Evolutionary conservation across 208 protist genomes (phyloP).

Genomic region (Wallacemonas sp.): DNA sequence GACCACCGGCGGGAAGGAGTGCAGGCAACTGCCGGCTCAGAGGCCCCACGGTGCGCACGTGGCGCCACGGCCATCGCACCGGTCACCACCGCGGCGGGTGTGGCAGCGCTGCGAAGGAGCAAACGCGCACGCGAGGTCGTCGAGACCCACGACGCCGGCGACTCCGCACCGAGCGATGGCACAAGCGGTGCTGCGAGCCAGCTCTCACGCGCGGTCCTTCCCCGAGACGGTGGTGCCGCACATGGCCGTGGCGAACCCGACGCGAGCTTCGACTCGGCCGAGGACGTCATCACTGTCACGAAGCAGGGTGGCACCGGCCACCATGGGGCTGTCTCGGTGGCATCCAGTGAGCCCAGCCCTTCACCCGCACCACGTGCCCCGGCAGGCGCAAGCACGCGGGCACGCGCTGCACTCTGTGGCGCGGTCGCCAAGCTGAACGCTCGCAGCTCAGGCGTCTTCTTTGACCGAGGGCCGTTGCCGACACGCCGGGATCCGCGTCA

Average conservation of each 20-base stretch:
- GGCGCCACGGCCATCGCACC: too few species aligned
- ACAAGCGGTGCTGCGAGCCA: neutral
- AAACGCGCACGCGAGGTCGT: neutral
- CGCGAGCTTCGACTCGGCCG: constrained; percentile 2
- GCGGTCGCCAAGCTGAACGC: neutral
- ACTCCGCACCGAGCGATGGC: neutral
- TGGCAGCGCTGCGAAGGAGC: too few species aligned
- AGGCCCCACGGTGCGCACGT: too few species aligned
- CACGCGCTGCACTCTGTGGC: neutral
- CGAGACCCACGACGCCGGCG: neutral
- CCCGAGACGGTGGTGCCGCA: too few species aligned
- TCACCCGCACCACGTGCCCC: neutral
- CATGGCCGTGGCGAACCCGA: neutral
- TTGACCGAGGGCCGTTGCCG: neutral
- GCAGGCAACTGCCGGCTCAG: too few species aligned
- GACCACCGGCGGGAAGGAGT: too few species aligned
- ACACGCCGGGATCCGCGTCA: neutral
- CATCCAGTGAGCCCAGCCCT: neutral
- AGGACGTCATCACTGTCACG: constrained; percentile 1
- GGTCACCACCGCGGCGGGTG: too few species aligned
- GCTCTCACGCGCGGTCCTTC: too few species aligned
- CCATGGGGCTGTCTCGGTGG: neutral
- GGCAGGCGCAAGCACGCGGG: neutral
- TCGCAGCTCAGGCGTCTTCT: neutral
- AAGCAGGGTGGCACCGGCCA: neutral